Conservation (phyloP, 1,284 basidiomycete species). For the Ustilago lituana region DNA sequence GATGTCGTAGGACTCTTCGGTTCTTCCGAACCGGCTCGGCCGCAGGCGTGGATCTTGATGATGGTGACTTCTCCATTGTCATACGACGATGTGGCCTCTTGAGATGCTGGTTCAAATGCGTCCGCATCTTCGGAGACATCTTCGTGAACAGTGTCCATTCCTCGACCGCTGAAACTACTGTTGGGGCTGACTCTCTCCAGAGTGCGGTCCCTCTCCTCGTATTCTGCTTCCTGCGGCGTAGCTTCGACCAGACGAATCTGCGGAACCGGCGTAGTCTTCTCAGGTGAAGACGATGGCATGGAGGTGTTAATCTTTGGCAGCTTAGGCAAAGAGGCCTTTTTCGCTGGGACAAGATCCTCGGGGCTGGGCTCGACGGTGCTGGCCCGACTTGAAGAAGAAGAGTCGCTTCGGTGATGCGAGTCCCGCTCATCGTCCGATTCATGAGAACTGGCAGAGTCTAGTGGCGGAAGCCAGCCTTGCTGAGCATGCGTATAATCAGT, state of each 20-base stretch:
- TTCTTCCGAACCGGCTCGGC: background rate
- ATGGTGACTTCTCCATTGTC: constrained; percentile 7
- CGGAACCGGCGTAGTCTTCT: constrained; percentile 2
- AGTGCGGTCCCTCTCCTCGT: constrained; percentile 22
- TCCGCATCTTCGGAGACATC: constrained; percentile 12
- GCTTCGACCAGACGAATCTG: constrained; percentile 28
- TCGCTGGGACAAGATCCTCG: background rate
- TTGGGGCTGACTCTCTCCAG: constrained; percentile 8
- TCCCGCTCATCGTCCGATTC: constrained; percentile 17
- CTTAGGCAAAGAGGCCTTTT: constrained; percentile 4
- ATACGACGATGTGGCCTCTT: background rate
- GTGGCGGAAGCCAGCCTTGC: background rate
- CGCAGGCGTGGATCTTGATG: constrained; percentile 14
- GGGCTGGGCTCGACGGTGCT: constrained; percentile 22
- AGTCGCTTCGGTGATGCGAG: constrained; percentile 23
- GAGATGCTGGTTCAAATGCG: too few species aligned
- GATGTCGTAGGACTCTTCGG: constrained; percentile 1
- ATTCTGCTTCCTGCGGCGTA: constrained; percentile 23
- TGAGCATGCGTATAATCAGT: too few species aligned
- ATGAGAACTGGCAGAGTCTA: constrained; percentile 4
- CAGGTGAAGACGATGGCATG: background rate
- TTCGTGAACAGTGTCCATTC: constrained; percentile 29
- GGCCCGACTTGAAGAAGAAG: constrained; percentile 22
- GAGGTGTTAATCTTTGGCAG: constrained; percentile 31
- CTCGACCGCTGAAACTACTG: constrained; percentile 4